These are phyloP conservation scores for Thelonectria discophora DNA, from an alignment of 2,329 filamentous ascomycete species.

Conservation along the genomic window DNA sequence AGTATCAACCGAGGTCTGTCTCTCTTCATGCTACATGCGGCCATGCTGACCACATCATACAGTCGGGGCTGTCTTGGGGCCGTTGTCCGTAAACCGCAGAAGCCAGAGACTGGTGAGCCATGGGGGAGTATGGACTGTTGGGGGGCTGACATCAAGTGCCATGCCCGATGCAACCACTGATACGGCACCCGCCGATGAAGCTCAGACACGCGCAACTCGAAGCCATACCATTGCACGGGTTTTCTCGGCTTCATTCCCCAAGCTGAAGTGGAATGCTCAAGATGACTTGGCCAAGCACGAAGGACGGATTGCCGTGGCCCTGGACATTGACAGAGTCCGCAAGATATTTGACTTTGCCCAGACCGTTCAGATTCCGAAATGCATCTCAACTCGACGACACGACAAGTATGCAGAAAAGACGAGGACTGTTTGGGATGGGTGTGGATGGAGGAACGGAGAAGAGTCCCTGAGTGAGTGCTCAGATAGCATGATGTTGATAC, in stretches of 20 bases:
- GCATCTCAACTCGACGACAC: background rate
- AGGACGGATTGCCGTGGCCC: constrained; percentile 78
- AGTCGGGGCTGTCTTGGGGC: constrained; percentile 41
- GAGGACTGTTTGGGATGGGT: constrained; percentile 41
- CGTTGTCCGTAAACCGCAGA: constrained; percentile 36
- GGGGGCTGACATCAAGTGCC: constrained; percentile 66
- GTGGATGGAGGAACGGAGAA: constrained; percentile 36
- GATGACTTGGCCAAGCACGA: constrained; percentile 76
- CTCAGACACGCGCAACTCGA: constrained; percentile 69
- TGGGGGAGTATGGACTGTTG: constrained; percentile 80
- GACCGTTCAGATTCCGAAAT: constrained; percentile 15
- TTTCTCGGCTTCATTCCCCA: constrained; percentile 62
- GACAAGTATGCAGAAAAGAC: constrained; percentile 11
- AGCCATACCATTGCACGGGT: constrained; percentile 77
- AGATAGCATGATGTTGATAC: background rate
- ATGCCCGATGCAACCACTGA: constrained; percentile 54
- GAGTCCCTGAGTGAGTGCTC: constrained; percentile 20
- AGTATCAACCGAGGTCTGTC: constrained; percentile 28
- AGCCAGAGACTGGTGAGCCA: constrained; percentile 64
- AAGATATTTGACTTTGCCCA: constrained; percentile 69
- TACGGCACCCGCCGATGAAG: constrained; percentile 62
- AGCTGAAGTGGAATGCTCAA: constrained; percentile 53
- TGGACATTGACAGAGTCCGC: constrained; percentile 77
- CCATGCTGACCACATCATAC: constrained; percentile 19
- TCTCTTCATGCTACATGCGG: background rate